Evolutionary conservation across 139 green algal genomes (phyloP), one percentile per base, ranked within the genome.

Genomic region (Chlamydomonas eustigma): DNA sequence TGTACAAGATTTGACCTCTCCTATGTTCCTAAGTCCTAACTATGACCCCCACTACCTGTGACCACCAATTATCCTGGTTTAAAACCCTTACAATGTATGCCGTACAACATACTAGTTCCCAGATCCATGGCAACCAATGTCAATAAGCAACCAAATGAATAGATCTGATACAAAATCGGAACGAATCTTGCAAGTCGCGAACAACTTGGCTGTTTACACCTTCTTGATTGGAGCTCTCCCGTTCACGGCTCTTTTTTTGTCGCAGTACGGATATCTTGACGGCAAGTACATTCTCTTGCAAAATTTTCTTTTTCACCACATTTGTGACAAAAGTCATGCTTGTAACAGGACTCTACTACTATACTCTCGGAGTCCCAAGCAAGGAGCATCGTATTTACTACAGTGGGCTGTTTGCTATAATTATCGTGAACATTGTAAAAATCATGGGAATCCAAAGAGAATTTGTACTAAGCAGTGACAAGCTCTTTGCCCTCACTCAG

Each of bases 201-300:
- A 84, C 58, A 71, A 44, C 74, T 84, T 84, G 66, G 74, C 79
- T 38, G 74, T 76, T 39, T 38, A 66, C 44, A 80, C 69, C 51
- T 58, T 84, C 30, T 5, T 84, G 74, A 35, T 38, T 3, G 4
- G 64, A 4, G 25, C 24, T 33, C 35, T 33, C 39, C 30, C 35
- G 30, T 72, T 33, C 39, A 25, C 35, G 64, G n/a, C 22, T 35
- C 22, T 72, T 32, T 6, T 33, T 35, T 25, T 38, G 64, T 72
- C 30, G 4, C 12, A 58, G 44, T 58, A 28, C 44, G 44, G 44
- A 58, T 58, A 58, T 18, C 18, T 58, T 18, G 44, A 58, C 44
- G 18, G 44, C 18, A 18, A 58, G 44, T 58, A 18, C 12, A 58
- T 18, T 58, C 12, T 58, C 44, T 58, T 58, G 12, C 44, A 58